Conservation (phyloP, 768 basidiomycete genomes). For the Mycena vulgaris region DNA sequence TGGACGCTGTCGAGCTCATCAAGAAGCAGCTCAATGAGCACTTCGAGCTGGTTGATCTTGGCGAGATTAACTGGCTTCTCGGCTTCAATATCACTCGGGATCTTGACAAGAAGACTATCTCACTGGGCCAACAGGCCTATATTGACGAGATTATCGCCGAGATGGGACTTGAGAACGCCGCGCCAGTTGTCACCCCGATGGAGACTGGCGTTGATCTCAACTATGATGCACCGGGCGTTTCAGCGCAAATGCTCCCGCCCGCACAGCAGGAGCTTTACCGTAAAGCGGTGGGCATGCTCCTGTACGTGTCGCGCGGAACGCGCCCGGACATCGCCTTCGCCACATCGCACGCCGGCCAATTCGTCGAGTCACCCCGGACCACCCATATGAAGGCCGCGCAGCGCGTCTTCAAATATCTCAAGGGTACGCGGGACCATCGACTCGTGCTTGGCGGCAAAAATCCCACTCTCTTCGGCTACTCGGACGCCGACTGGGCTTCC, state of each 20-base stretch:
- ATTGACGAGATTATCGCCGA: slow-evolving; percentile 39
- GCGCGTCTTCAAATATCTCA: slow-evolving; percentile 41
- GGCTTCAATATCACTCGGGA: slow-evolving; percentile 45
- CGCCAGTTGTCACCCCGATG: slow-evolving; percentile 42
- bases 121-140: slow-evolving; percentile 44
- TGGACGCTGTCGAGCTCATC: slow-evolving; percentile 36
- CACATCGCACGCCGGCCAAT: slow-evolving; percentile 31
- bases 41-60: slow-evolving; percentile 44
- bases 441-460: slow-evolving; percentile 8
- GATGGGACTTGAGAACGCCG: slow-evolving; percentile 40
- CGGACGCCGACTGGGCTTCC: slow-evolving; percentile 33
- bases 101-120: slow-evolving; percentile 35
- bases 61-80: slow-evolving; percentile 46
- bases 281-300: slow-evolving; percentile 30
- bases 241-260: slow-evolving; percentile 13
- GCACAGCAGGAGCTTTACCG: slow-evolving; percentile 27
- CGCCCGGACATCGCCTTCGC: slow-evolving; percentile 16
- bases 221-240: slow-evolving; percentile 19
- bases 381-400: slow-evolving; percentile 36
- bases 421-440: slow-evolving; percentile 27
- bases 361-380: slow-evolving; percentile 31
- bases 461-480: slow-evolving; percentile 21
- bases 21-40: slow-evolving; percentile 29
- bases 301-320: slow-evolving; percentile 35
- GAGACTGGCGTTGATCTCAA: slow-evolving; percentile 30